Percentiles rank a stretch among this genome's conserved stretches.
Conservation (phyloP, 345 rosid genomes). For the Eucalyptus leucophloia region DNA sequence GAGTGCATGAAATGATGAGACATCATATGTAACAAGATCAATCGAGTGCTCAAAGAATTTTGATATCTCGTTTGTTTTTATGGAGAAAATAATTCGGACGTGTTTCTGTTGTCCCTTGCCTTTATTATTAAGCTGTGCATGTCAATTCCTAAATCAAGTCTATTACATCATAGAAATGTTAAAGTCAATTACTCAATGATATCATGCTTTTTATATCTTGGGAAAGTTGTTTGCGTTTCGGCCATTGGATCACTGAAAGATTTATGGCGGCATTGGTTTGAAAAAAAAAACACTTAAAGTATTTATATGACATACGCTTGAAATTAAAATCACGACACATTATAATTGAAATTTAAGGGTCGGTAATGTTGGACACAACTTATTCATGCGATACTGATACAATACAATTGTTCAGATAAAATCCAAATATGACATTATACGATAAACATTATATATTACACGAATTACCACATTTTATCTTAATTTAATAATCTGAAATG, state of each 20-base stretch:
- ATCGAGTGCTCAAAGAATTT: not conserved
- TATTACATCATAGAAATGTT: not conserved
- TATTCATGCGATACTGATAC: rapidly evolving
- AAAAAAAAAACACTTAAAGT: not conserved
- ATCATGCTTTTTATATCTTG: not conserved
- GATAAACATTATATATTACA: not conserved
- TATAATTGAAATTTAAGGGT: not conserved
- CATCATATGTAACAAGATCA: not conserved
- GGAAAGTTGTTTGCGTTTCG: not conserved
- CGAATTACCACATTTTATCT: not conserved
- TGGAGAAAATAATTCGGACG: not conserved
- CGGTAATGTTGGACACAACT: rapidly evolving
- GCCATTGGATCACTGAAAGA: not conserved
- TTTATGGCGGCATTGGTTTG: not conserved
- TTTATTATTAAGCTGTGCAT: not conserved
- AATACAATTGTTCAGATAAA: not conserved
- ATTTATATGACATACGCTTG: not conserved
- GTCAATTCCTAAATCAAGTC: not conserved
- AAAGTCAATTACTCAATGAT: not conserved
- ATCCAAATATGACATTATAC: not conserved
- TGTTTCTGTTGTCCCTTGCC: not conserved
- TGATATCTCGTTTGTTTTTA: not conserved
- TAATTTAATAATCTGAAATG: not conserved
- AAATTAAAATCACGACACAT: not conserved
- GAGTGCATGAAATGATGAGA: not conserved